phyloP scores from a whole-genome alignment of 106 monocot species.

The Amphibolis antarctica region DNA sequence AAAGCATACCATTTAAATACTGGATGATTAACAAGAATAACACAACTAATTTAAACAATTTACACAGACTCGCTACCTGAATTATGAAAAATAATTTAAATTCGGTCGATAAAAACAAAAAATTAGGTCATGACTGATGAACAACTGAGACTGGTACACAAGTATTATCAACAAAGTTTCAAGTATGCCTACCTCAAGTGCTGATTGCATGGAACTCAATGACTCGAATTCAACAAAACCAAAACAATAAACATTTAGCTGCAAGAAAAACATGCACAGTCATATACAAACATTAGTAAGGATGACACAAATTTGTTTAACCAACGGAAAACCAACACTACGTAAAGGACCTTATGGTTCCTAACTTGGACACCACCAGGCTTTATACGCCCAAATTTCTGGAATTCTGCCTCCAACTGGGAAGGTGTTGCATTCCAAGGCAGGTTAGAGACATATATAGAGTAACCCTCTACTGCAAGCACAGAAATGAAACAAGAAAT shows the following conservation, averaged over 20 bases:
- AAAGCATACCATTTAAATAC: too few relatives aligned
- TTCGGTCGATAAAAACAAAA: too few relatives aligned
- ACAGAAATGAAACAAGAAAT: not conserved
- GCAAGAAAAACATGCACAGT: constrained; percentile 4
- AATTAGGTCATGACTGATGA: too few relatives aligned
- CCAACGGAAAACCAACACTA: not conserved
- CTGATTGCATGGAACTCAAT: constrained; percentile 23
- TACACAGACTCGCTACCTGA: too few relatives aligned
- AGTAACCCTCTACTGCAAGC: constrained; percentile 50
- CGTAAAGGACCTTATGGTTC: constrained; percentile 59
- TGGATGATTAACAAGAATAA: too few relatives aligned
- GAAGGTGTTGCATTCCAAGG: constrained; percentile 45
- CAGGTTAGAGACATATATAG: constrained; percentile 59
- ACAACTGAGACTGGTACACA: too few relatives aligned
- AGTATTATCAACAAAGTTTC: not conserved
- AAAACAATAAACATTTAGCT: constrained; percentile 34
- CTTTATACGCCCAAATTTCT: constrained; percentile 71
- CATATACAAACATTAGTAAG: not conserved
- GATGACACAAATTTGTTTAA: not conserved
- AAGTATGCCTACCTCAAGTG: constrained; percentile 25
- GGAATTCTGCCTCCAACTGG: constrained; percentile 48
- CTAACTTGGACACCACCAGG: constrained; percentile 83
- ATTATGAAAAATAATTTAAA: too few relatives aligned
- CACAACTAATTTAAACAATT: too few relatives aligned
- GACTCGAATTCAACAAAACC: constrained; percentile 43